Evolutionary conservation across 1,284 basidiomycete species (phyloP).

Genomic region (Hemileia vastatrix): DNA sequence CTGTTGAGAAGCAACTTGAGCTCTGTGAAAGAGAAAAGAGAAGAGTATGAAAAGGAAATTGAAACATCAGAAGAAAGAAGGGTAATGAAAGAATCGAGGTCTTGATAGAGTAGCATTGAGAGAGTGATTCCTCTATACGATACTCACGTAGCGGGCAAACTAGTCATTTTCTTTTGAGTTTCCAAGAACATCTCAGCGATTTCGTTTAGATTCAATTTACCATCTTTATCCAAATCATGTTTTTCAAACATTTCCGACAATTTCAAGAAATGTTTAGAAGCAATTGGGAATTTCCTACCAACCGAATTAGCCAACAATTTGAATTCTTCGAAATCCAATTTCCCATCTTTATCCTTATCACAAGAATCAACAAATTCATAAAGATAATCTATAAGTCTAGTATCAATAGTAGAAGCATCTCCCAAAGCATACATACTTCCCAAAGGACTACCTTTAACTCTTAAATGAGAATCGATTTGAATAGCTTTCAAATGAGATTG

Average conservation of each 20-base stretch:
- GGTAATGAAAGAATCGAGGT: neutral
- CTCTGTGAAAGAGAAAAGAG: too few relatives aligned
- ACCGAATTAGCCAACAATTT: conserved; percentile 68
- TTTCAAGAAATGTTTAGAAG: conserved; percentile 64
- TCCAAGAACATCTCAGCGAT: conserved; percentile 72
- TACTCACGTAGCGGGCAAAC: conserved; percentile 81
- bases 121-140: neutral
- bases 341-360: conserved; percentile 72
- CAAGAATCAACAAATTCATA: conserved; percentile 80
- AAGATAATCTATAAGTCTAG: too few relatives aligned
- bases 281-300: conserved; percentile 73
- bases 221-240: conserved; percentile 79
- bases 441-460: conserved; percentile 80
- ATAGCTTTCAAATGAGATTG: conserved; percentile 78
- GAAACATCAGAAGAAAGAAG: neutral
- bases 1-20: conserved; percentile 83
- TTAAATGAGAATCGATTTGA: conserved; percentile 63
- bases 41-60: neutral
- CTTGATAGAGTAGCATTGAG: neutral
- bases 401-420: conserved; percentile 90
- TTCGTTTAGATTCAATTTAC: conserved; percentile 75
- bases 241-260: conserved; percentile 70
- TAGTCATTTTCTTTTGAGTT: conserved; percentile 79
- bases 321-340: conserved; percentile 75
- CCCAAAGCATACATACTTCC: conserved; percentile 91